Base-by-base conservation (phyloP, 139 green algal genomes). In the Spirogloea muscicola region DNA sequence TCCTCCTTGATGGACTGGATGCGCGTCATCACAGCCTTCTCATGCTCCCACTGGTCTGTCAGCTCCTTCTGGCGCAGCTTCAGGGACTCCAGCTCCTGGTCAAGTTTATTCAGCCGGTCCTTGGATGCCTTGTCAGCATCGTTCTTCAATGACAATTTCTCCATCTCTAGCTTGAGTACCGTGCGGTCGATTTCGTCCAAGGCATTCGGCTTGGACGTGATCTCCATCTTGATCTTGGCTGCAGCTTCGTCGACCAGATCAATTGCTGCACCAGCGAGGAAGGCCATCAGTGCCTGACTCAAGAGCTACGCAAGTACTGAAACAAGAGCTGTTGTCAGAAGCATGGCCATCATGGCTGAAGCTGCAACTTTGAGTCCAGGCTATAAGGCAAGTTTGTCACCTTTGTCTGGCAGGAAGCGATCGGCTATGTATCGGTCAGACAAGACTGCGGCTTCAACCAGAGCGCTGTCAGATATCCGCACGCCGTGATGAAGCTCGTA, bases 171-270 rank as follows among this genome's bases (percentile, higher is more conserved):
- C 84, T 94, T 88, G 44, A 91, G 40, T 46, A 93, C 84, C 68
- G 92, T 89, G 49, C 92, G 82, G 74, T 97, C 91, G 51, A 98
- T 90, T 81, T 96, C 93, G 63, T 99, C 94, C 60, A 99, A 87
- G 18, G 86, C 87, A 74, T 89, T 80, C 1, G 94, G 94, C 87
- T 99, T 98, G 76, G 64, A 89, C 52, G 94, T 99, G 86, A 98
- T 98, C 88, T 99, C 94, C 94, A 99, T 98, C 87, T 96, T 97
- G 3, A 98, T 88, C 82, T 96, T 96, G 59, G 94, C 94, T 0
- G 93, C 94, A 0, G 91, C 87, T 85, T 98, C 93, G 79, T 98
- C 93, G 38, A 97, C 85, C 74, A 97, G 86, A 82, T 97, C 92
- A 70, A 97, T 97, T 2, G 92, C 74, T 75, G 67, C 33, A 62